Evolutionary conservation across 306 rosid genomes (phyloP), one percentile per base, ranked within the genome.

Genomic region (Cicer arietinum): DNA sequence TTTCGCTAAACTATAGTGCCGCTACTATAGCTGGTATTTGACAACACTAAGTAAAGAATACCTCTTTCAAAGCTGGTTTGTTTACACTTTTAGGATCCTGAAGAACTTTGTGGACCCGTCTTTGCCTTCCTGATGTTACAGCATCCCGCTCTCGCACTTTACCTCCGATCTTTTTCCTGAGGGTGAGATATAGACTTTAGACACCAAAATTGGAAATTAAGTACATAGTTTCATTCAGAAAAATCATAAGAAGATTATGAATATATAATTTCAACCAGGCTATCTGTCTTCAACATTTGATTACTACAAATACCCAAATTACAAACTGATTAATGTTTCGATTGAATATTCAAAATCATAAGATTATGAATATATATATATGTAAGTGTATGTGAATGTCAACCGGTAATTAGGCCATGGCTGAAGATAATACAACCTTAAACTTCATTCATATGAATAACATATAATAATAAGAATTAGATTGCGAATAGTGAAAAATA

Each of bases 121-220:
- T 85, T 57, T 84, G 91, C 84, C 89, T 89, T 76, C 77, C 90
- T 42, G 91, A 57, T 56, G 88, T 79, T 37, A 78, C 84, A 52
- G 86, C 58, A 13, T 88, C 98, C 52, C 85, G 75, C n/a, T 87
- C 97, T 54, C 84, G 76, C 60, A 40, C 84, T 80, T 85, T 88
- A 72, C 37, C 74, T 42, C 85, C 85, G 18, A 57, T 46, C 77
- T 82, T 92, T 89, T 77, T 90, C 91, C 99, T 95, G 92, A 51
- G 76, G 46, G 75, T 14, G 77, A 80, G 62, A 47, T 71, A 48
- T 48, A 10, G 25, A 67, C 50, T 71, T 66, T 57, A 73, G 73
- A 56, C 65, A 75, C 69, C 11, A 42, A 79, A 58, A 48, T 14
- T 43, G 68, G 74, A 68, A 50, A 53, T 51, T 11, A 69, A 67